A percentile compares a stretch with the other conserved stretches of the same genome.
Conservation (phyloP, 2,329 filamentous ascomycete genomes). For the Scedosporium minutisporum region DNA sequence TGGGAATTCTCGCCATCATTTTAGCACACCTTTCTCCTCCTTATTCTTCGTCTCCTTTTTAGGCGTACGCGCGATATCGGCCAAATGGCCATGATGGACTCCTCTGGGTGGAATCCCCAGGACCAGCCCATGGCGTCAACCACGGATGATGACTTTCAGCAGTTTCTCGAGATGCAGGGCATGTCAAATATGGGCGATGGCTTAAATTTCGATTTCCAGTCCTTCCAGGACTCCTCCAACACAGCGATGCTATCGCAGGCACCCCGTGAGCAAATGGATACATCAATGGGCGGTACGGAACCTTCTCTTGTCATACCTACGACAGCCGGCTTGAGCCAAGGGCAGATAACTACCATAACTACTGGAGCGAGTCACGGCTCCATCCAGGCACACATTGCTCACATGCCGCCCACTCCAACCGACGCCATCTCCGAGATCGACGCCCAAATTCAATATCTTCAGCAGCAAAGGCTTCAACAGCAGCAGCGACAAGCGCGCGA, state of each 20-base stretch:
- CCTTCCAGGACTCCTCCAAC: slow-evolving; percentile 35
- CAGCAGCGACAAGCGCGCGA: slow-evolving; percentile 50
- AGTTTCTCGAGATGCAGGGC: slow-evolving; percentile 51
- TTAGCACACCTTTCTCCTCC: background rate
- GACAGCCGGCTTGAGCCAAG: slow-evolving; percentile 3
- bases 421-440: slow-evolving; percentile 52
- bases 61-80: background rate
- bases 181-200: slow-evolving; percentile 43
- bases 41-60: background rate
- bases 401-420: slow-evolving; percentile 33
- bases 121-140: slow-evolving; percentile 42
- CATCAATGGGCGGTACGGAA: slow-evolving; percentile 38
- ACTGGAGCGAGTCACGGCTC: slow-evolving; percentile 32
- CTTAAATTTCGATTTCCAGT: slow-evolving; percentile 51
- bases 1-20: background rate
- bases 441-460: slow-evolving; percentile 56
- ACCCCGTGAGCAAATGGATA: slow-evolving; percentile 34
- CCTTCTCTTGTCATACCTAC: slow-evolving; percentile 24
- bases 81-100: slow-evolving; percentile 30
- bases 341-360: slow-evolving; percentile 39
- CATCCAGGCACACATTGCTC: slow-evolving; percentile 35
- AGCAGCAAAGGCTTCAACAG: slow-evolving; percentile 53
- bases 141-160: slow-evolving; percentile 52
- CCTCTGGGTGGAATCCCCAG: slow-evolving; percentile 44
- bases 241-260: slow-evolving; percentile 19